Evolutionary conservation across 2,329 filamentous ascomycete species (phyloP), one percentile per base, ranked within the genome.

Genomic region (Colletotrichum gloeosporioides): DNA sequence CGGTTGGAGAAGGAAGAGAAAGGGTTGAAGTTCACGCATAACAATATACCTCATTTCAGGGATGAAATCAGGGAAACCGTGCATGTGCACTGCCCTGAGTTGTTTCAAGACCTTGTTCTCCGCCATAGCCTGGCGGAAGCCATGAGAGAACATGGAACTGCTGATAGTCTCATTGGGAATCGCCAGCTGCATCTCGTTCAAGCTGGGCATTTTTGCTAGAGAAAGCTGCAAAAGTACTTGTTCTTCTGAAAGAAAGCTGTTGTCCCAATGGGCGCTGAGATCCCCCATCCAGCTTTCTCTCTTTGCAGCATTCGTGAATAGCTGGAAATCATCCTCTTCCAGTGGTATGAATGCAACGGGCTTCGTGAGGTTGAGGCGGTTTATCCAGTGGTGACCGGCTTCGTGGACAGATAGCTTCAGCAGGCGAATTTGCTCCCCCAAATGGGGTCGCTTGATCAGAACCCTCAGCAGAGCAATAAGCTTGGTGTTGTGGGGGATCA

Each of bases 11-110:
- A 44, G 39, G 39, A 44, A 44, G 39, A 44, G 39, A 1, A 44
- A 44, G 39, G 39, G 39, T 3, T n/a, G 39, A 44, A 44, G 39
- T n/a, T n/a, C 7, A 8, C 18, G 16, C 18, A 4, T 44, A n/a
- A 6, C 8, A 10, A 0, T 6, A 44, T 0, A 0, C 18, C 8
- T n/a, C 39, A 6, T 6, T 9, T 44, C 5, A 1, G 16, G 16
- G 39, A 5, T 10, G 16, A 5, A 1, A 8, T 10, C 5, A 44
- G 8, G 16, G 39, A 44, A 44, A n/a, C 39, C 18, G 1, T 44
- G 39, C 16, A 44, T 44, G 39, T 44, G 39, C 39, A 44, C 39
- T 44, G 39, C 39, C 39, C 39, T 44, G 39, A 44, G 39, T 44
- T 44, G 39, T 44, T 44, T n/a, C 1, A 44, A 44, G 39, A 3